phyloP scores from a whole-genome alignment of 2,329 filamentous ascomycete genomes.

The Penicillium brevicompactum region DNA sequence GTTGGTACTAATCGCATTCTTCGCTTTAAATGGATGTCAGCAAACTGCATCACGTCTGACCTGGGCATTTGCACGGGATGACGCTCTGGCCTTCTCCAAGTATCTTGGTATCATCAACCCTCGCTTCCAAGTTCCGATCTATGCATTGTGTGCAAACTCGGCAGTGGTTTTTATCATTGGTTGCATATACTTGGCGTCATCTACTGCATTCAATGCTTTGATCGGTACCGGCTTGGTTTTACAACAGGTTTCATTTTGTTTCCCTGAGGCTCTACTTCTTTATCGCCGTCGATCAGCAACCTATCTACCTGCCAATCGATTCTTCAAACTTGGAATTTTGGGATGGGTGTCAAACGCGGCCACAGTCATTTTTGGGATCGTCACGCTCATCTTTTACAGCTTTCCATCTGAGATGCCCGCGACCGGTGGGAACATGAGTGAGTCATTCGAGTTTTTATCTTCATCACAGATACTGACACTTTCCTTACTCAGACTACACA shows the following conservation, averaged over 20 bases:
- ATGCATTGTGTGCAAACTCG: slow-evolving; percentile 22
- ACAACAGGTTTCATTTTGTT: slow-evolving; percentile 26
- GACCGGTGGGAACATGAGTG: slow-evolving; percentile 34
- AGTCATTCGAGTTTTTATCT: slow-evolving; percentile 24
- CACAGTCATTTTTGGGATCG: slow-evolving; percentile 25
- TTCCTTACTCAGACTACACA: slow-evolving; percentile 8
- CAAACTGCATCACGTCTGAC: slow-evolving; percentile 5
- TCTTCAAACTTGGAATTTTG: slow-evolving; percentile 22
- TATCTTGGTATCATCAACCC: slow-evolving; percentile 19
- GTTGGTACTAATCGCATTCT: background rate
- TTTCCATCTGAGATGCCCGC: slow-evolving; percentile 33
- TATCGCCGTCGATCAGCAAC: slow-evolving; percentile 24
- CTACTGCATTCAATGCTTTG: slow-evolving; percentile 31
- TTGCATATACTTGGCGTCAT: slow-evolving; percentile 30
- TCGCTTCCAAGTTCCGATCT: slow-evolving; percentile 24
- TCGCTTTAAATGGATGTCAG: slow-evolving; percentile 8
- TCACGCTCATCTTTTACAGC: slow-evolving; percentile 33
- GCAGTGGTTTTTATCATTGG: slow-evolving; percentile 28
- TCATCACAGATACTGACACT: slow-evolving; percentile 16
- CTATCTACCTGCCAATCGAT: slow-evolving; percentile 18
- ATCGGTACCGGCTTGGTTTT: slow-evolving; percentile 23
- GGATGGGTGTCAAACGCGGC: slow-evolving; percentile 31
- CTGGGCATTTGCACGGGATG: slow-evolving; percentile 26
- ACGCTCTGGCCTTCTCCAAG: slow-evolving; percentile 19
- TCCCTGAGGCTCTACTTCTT: slow-evolving; percentile 32